Evolutionary conservation across 2,329 filamentous ascomycete genomes (phyloP).

Genomic region (Monilinia polystroma): DNA sequence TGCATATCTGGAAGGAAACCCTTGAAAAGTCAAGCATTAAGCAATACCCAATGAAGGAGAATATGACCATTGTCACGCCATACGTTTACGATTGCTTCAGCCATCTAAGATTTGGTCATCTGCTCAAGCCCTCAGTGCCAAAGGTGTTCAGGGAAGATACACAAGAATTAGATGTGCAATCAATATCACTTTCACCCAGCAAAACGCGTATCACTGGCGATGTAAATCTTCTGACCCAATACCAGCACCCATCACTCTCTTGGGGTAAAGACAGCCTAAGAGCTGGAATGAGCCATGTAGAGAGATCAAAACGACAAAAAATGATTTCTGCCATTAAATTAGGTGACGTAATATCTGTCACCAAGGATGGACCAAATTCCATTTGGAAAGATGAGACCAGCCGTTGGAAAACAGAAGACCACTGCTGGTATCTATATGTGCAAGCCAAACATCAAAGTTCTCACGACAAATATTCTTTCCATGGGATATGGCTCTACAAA

Average conservation of each 20-base stretch:
- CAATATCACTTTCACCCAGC: conserved; percentile 5
- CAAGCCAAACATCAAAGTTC: conserved; percentile 50
- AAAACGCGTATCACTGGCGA: conserved; percentile 9
- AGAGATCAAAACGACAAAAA: conserved; percentile 26
- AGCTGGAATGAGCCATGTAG: not conserved
- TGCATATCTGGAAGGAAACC: conserved; percentile 44
- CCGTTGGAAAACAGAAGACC: conserved; percentile 45
- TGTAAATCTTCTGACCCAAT: no score
- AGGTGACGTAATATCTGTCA: conserved; percentile 52
- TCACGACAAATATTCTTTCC: conserved; percentile 48
- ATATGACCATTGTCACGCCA: conserved; percentile 65
- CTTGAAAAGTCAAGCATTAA: conserved; percentile 38
- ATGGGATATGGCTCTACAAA: conserved; percentile 73
- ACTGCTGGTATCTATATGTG: conserved; percentile 71
- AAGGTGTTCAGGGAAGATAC: conserved; percentile 31
- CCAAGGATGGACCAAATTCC: conserved; percentile 48
- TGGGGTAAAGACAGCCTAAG: not conserved
- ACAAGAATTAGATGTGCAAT: conserved; percentile 29
- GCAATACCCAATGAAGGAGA: conserved; percentile 32
- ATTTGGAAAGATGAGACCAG: conserved; percentile 55
- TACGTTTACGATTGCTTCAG: conserved; percentile 65
- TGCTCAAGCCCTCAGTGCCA: conserved; percentile 46
- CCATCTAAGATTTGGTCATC: conserved; percentile 57
- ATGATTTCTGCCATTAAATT: conserved; percentile 50
- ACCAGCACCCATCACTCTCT: not conserved